These are phyloP conservation scores for Penicilliopsis zonata DNA, from an alignment of 495 filamentous ascomycete species.

Conservation along the genomic window DNA sequence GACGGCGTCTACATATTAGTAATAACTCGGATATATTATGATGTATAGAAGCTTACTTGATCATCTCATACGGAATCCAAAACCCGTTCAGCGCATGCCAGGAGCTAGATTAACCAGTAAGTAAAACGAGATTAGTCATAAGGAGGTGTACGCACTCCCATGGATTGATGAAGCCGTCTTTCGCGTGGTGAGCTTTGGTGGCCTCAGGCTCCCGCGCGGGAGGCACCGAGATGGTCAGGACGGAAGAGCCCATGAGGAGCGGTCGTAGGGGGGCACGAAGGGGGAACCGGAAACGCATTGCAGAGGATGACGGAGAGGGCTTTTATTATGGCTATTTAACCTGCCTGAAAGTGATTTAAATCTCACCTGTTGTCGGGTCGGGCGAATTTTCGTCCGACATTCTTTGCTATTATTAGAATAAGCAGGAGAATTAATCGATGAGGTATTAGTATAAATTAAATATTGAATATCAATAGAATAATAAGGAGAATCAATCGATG, in stretches of 20 bases:
- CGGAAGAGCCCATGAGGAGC: slow-evolving; percentile 38
- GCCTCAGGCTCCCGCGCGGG: slow-evolving; percentile 41
- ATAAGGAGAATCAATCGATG: no score
- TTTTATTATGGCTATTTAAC: no score
- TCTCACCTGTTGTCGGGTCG: no score
- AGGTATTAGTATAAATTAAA: no score
- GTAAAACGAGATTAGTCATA: not conserved
- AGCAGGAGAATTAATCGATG: no score
- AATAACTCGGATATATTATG: not conserved
- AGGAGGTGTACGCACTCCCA: slow-evolving; percentile 36
- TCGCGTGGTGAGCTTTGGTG: slow-evolving; percentile 43
- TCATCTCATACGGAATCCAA: slow-evolving; percentile 12
- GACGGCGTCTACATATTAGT: slow-evolving; percentile 32
- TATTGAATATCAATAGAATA: no score
- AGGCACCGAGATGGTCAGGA: slow-evolving; percentile 31
- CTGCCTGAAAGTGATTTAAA: no score
- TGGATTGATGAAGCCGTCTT: slow-evolving; percentile 50
- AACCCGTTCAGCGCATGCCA: slow-evolving; percentile 12
- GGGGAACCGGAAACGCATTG: no score
- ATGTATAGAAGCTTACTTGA: not conserved
- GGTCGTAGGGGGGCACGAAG: slow-evolving; percentile 31
- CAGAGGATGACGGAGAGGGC: no score
- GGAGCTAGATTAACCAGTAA: slow-evolving; percentile 15
- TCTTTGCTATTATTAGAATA: no score
- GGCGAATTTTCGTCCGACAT: no score